Conservation (phyloP, 1,139 yeast genomes). For the Saccharomyces hybrid region DNA sequence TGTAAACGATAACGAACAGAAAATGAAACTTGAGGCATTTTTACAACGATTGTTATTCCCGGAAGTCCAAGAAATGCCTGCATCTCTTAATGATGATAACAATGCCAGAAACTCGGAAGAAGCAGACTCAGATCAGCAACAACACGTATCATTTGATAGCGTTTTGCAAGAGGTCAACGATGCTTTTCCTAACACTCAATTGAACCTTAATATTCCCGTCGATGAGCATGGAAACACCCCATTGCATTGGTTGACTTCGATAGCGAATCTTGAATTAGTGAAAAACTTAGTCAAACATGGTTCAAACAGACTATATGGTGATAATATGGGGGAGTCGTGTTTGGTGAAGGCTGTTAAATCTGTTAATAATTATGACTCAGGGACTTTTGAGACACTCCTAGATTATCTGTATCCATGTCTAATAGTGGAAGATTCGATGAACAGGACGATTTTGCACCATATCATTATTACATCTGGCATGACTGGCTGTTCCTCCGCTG, state of each 20-base stretch:
- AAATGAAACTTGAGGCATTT: conserved; percentile 28
- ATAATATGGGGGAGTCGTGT: conserved; percentile 84
- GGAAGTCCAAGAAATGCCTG: conserved; percentile 12
- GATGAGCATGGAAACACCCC: conserved; percentile 93
- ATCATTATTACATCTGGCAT: conserved; percentile 74
- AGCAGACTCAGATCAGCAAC: neutral
- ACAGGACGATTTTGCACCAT: conserved; percentile 88
- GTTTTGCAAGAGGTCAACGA: conserved; percentile 20
- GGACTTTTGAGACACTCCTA: conserved; percentile 64
- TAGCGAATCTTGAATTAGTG: conserved; percentile 71
- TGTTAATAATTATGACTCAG: conserved; percentile 73
- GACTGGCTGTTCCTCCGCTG: conserved; percentile 59
- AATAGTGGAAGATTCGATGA: conserved; percentile 62
- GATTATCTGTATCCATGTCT: conserved; percentile 73
- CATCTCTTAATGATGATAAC: neutral
- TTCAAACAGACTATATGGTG: conserved; percentile 55
- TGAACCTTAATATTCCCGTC: conserved; percentile 72
- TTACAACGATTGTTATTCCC: conserved; percentile 29
- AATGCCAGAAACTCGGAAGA: neutral
- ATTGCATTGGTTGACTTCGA: conserved; percentile 92
- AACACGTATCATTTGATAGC: conserved; percentile 12
- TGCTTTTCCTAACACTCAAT: conserved; percentile 30
- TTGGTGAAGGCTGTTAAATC: conserved; percentile 82
- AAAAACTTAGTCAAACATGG: conserved; percentile 68
- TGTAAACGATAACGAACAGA: conserved; percentile 15